Evolutionary conservation across 768 basidiomycete species (phyloP), one percentile per base, ranked within the genome.

Genomic region (Tricholoma bakamatsutake): DNA sequence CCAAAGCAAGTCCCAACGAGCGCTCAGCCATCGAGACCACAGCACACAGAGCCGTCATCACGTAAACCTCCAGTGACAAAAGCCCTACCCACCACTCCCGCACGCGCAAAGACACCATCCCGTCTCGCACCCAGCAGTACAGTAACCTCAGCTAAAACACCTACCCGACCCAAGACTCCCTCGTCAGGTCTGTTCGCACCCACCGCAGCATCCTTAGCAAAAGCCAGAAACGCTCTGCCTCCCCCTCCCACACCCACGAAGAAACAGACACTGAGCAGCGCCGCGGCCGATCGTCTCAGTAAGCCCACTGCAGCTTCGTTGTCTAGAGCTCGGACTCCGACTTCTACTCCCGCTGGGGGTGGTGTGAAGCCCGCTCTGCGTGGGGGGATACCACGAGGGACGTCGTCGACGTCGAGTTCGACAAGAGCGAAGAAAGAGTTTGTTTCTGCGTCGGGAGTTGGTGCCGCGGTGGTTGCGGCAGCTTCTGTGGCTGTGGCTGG

Each of bases 221-320:
- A 76, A 50, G 76, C 85, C 33, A 83, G 87, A 49, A 81, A 79
- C 62, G 76, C 79, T 0, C 73, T 72, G 7, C 74, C 75, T 1
- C 70, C 69, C 1, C 70, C 74, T 6, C 76, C 82, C 0, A 73
- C 75, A 0, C 77, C 84, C 0, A 68, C 70, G 17, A 83, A 79
- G 72, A 86, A 85, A 67, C 64, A 70, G n/a, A 76, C 80, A 0
- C 61, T 82, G 45, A 80, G 79, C 55, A 76, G 75, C 56, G 79
- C 72, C 48, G 76, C 76, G 0, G 75, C 84, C 10, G 86, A 88
- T 56, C 78, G 90, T 50, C 73, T 91, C 42, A 88, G 82, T 69
- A 89, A 89, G 68, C 90, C 89, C n/a, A 91, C 90, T 1, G 88
- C 88, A 9, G 85, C 89, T 27, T 88, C 87, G 1, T 65, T 87